phyloP scores from a whole-genome alignment of 2,329 filamentous ascomycete species.

The Paracoccidioides lutzii region DNA sequence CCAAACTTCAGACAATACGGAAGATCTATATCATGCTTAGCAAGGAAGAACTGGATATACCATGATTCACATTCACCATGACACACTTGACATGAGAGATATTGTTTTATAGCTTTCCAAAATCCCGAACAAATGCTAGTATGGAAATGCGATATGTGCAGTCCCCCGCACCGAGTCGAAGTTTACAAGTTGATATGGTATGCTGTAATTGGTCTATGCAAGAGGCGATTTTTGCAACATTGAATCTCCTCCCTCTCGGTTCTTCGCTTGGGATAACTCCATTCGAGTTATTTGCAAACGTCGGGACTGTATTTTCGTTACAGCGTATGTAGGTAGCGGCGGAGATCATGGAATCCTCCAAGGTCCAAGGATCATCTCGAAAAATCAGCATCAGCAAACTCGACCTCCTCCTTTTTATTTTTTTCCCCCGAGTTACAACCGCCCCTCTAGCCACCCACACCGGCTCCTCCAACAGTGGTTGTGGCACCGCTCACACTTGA shows the following conservation, averaged over 20 bases:
- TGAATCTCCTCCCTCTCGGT: background rate
- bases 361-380: background rate
- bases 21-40: no score
- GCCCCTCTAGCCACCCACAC: background rate
- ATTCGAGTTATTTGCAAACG: slow-evolving; percentile 1
- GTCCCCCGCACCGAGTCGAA: no score
- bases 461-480: background rate
- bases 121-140: no score
- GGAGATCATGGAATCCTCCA: background rate
- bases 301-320: background rate
- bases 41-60: no score
- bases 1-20: no score
- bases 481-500: background rate
- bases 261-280: background rate
- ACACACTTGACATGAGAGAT: no score
- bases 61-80: no score
- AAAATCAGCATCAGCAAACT: background rate
- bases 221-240: background rate
- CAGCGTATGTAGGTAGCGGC: background rate
- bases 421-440: background rate
- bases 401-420: background rate
- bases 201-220: background rate
- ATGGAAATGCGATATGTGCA: no score
- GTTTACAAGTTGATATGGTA: background rate
- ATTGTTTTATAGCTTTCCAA: no score